phyloP scores from a whole-genome alignment of 192 early-diverging fungal species.

The Rhizoclosmatium globosum region DNA sequence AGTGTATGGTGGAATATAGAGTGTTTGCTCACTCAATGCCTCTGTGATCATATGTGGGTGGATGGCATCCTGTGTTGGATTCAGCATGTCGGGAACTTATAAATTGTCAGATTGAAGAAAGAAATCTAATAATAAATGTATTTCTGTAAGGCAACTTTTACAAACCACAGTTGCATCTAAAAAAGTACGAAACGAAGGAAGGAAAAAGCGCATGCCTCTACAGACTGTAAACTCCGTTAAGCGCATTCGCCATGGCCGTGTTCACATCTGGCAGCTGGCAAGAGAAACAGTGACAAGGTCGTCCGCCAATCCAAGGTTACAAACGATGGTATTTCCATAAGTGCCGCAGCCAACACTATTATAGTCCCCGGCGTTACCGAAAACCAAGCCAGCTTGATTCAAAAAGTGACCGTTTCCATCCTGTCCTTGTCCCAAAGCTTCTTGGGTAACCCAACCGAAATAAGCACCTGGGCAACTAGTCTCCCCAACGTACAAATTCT shows the following conservation, averaged over 20 bases:
- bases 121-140: too few species aligned
- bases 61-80: too few species aligned
- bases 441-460: conserved; percentile 15
- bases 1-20: too few species aligned
- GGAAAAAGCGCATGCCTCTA: too few species aligned
- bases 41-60: too few species aligned
- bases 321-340: conserved; percentile 11
- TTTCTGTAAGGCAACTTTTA: too few species aligned
- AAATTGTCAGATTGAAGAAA: too few species aligned
- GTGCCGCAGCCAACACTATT: conserved; percentile 1
- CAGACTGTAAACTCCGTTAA: neutral
- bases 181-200: too few species aligned
- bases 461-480: conserved; percentile 5
- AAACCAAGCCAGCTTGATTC: conserved; percentile 1
- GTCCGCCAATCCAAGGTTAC: conserved; percentile 1
- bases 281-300: neutral
- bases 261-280: conserved; percentile 1
- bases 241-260: neutral
- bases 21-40: too few species aligned
- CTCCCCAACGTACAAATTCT: conserved; percentile 13
- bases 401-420: conserved; percentile 9
- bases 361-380: neutral
- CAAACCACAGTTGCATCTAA: too few species aligned
- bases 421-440: conserved; percentile 2
- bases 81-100: too few species aligned